These are phyloP conservation scores for Cryptosporidium meleagridis DNA, from an alignment of 169 alveolate species.

Conservation along the genomic window DNA sequence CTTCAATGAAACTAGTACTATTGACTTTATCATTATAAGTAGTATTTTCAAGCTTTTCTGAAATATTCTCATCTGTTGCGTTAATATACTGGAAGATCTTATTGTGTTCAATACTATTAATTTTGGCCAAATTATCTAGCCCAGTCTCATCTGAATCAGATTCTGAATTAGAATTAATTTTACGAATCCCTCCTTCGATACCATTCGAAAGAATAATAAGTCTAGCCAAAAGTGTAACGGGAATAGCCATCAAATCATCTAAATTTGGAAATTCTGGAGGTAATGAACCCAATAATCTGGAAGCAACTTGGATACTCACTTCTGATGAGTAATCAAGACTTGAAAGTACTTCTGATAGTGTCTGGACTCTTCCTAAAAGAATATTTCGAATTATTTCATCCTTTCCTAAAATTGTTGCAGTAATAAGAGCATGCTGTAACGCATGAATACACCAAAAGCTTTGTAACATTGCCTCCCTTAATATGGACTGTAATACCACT, in stretches of 20 bases:
- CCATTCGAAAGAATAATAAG: slow-evolving; percentile 19
- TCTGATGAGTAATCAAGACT: slow-evolving; percentile 42
- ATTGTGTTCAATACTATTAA: background rate
- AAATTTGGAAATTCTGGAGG: slow-evolving; percentile 74
- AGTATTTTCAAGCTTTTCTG: background rate
- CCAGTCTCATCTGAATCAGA: background rate
- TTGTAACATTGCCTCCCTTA: slow-evolving; percentile 70
- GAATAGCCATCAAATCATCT: slow-evolving; percentile 52
- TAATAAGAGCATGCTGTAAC: slow-evolving; percentile 60
- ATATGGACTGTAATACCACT: slow-evolving; percentile 48
- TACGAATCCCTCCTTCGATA: background rate
- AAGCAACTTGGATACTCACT: slow-evolving; percentile 38
- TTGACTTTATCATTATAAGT: background rate
- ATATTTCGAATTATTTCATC: slow-evolving; percentile 38
- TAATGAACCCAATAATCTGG: slow-evolving; percentile 39
- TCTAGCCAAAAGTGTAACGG: slow-evolving; percentile 45
- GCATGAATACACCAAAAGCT: slow-evolving; percentile 73
- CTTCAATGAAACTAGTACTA: background rate
- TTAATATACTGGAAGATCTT: slow-evolving; percentile 13
- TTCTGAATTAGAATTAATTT: background rate
- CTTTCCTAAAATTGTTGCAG: slow-evolving; percentile 66
- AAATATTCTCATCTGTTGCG: background rate
- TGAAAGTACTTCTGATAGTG: slow-evolving; percentile 66
- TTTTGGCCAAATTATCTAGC: slow-evolving; percentile 10
- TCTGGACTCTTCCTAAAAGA: slow-evolving; percentile 51